phyloP scores from a whole-genome alignment of 208 protist species.

The Trypanosoma conorhini region DNA sequence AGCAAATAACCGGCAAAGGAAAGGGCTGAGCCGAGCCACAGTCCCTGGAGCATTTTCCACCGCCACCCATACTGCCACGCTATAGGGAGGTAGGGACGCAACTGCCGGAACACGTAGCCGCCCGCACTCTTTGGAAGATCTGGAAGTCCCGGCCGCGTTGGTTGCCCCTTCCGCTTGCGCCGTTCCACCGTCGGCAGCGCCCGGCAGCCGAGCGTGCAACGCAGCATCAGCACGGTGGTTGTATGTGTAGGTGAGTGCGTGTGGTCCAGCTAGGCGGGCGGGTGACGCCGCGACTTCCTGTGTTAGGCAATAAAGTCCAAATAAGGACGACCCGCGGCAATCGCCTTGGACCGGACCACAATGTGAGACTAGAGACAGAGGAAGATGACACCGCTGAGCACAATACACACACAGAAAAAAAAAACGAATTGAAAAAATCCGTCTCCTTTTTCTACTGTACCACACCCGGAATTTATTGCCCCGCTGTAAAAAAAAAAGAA shows the following conservation, averaged over 20 bases:
- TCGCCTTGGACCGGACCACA: too few relatives aligned
- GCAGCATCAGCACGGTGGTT: slow-evolving; percentile 23
- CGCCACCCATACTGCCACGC: slow-evolving; percentile 89
- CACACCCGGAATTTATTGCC: neutral
- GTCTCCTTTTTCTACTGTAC: too few relatives aligned
- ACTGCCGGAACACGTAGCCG: slow-evolving; percentile 80
- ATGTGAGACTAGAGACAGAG: too few relatives aligned
- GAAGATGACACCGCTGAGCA: too few relatives aligned
- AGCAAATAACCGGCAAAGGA: slow-evolving; percentile 60
- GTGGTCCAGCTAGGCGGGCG: too few relatives aligned
- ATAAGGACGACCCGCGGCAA: too few relatives aligned
- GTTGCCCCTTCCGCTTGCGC: slow-evolving; percentile 41
- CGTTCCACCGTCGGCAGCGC: slow-evolving; percentile 67
- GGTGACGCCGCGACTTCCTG: too few relatives aligned
- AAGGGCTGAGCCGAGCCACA: slow-evolving; percentile 57
- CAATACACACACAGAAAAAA: too few relatives aligned
- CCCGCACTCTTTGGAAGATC: slow-evolving; percentile 82
- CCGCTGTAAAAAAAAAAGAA: neutral
- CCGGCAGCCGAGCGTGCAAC: slow-evolving; percentile 5
- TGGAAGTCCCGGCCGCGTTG: slow-evolving; percentile 43
- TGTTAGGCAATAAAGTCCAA: too few relatives aligned
- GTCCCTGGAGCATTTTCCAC: slow-evolving; percentile 61
- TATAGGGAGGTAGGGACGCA: slow-evolving; percentile 71
- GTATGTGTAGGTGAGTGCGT: neutral
- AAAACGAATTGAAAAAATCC: too few relatives aligned